Evolutionary conservation across 2,329 filamentous ascomycete species (phyloP).

Genomic region (Paraphoma chrysanthemicola): DNA sequence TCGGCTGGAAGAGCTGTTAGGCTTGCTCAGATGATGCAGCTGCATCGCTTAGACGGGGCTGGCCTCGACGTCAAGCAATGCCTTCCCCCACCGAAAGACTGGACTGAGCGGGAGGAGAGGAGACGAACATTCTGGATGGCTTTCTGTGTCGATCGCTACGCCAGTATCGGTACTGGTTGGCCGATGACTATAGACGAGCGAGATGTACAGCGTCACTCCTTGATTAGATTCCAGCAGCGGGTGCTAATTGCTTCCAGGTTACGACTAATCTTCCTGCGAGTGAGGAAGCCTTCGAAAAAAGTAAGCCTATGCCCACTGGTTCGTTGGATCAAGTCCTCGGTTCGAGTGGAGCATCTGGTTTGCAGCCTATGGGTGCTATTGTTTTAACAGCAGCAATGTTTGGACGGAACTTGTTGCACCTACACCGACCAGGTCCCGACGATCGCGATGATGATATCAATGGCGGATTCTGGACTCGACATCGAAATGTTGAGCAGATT

Average conservation of each 20-base stretch:
- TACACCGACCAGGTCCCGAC: constrained; percentile 83
- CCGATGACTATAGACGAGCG: constrained; percentile 92
- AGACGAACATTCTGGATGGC: constrained; percentile 94
- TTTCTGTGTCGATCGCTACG: constrained; percentile 89
- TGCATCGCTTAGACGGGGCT: constrained; percentile 83
- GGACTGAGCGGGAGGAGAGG: constrained; percentile 92
- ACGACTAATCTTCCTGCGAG: constrained; percentile 82
- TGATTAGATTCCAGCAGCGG: neutral
- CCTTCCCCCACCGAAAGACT: constrained; percentile 83
- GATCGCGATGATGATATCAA: constrained; percentile 88
- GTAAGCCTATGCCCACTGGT: constrained; percentile 74
- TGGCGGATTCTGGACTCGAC: constrained; percentile 94
- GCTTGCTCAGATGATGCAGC: constrained; percentile 87
- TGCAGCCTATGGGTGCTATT: constrained; percentile 81
- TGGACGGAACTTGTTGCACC: constrained; percentile 86
- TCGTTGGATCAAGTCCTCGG: constrained; percentile 74
- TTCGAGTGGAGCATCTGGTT: constrained; percentile 72
- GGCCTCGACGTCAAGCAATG: constrained; percentile 94
- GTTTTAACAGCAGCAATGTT: constrained; percentile 88
- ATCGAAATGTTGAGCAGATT: constrained; percentile 87
- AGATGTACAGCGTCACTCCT: constrained; percentile 64
- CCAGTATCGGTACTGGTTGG: constrained; percentile 96
- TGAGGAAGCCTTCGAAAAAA: constrained; percentile 85
- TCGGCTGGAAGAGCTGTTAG: constrained; percentile 84
- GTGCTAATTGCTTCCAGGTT: constrained; percentile 58